Conservation (phyloP, 768 basidiomycete genomes). For the Xerocomus spinulosus region DNA sequence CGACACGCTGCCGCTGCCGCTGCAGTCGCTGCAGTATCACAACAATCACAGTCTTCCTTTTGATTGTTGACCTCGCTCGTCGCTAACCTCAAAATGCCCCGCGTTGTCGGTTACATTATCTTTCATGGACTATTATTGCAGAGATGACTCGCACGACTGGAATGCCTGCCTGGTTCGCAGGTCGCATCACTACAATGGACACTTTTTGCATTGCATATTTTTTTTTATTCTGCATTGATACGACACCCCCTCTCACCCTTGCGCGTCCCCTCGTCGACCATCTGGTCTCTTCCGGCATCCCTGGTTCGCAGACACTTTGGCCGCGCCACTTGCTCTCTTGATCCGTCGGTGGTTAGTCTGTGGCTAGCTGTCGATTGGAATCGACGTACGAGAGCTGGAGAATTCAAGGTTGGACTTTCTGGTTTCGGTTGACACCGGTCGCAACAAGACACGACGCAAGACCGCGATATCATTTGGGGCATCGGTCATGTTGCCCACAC, state of each 20-base stretch:
- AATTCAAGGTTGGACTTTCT: conserved; percentile 45
- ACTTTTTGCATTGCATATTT: conserved; percentile 34
- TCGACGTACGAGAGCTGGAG: conserved; percentile 26
- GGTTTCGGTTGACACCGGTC: conserved; percentile 49
- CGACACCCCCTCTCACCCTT: conserved; percentile 29
- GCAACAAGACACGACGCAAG: conserved; percentile 68
- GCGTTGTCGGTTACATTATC: conserved; percentile 35
- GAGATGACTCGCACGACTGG: conserved; percentile 38
- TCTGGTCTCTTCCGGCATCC: conserved; percentile 13
- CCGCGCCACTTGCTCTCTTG: conserved; percentile 48
- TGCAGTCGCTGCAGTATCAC: conserved; percentile 50
- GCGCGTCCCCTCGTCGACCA: conserved; percentile 22
- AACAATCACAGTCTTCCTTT: conserved; percentile 37
- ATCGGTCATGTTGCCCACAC: conserved; percentile 44
- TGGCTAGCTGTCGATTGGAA: conserved; percentile 32
- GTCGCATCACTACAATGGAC: conserved; percentile 52
- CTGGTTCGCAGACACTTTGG: conserved; percentile 38
- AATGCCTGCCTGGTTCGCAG: conserved; percentile 57
- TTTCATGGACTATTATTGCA: conserved; percentile 35
- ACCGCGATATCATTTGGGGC: conserved; percentile 56
- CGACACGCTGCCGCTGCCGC: conserved; percentile 55
- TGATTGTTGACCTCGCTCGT: conserved; percentile 36
- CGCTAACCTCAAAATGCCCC: conserved; percentile 21
- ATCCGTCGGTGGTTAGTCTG: conserved; percentile 37
- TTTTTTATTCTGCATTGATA: conserved; percentile 42